Base-by-base conservation (phyloP, 306 rosid species). In the Gynostemma pentaphyllum region DNA sequence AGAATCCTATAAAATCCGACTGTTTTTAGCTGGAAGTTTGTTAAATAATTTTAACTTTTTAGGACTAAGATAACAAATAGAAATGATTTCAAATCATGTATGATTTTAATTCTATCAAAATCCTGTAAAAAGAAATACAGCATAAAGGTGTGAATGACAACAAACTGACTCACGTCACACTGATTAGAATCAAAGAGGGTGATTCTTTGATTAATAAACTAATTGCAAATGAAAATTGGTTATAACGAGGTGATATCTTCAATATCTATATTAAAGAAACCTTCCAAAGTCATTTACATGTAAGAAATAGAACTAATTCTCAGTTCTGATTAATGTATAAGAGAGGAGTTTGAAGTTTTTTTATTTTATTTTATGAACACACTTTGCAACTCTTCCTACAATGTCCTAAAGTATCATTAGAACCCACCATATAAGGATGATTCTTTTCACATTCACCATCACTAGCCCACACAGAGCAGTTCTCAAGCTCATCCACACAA, bases 321-420 rank as follows among this genome's bases (percentile, higher is more conserved):
- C 11, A 36, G 45, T 19, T 10, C 63, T 9, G 44, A 32, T 32
- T 32, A 3, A 44, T 32, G 63, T 32, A 30, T 39, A 60, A 60
- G 30, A 39, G 48, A 39, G 40, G 26, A 6, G 16, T 2, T 21
- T 26, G 59, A 52, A 12, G 34, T 12, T 13, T 5, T 36, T 3
- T 59, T 21, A 34, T 30, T 1, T 42, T 30, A 44, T 40, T 21
- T 5, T 87, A 70, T 6, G 76, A 82, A 71, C 97, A 88, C 0
- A 18, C 82, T 26, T 76, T 78, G 83, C 99, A 92, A 74, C 99
- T 92, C 86, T 82, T 78, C 88, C 85, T 80, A 70, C 99, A 92
- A 49, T 21, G 73, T 27, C 99, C 99, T 5, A 18, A 72, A 2
- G n/a, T 19, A 14, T 62, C 74, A 8, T 57, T 74, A 11, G 74